A percentile compares a stretch with the other conserved stretches of the same genome.
Conservation (phyloP, 2,329 filamentous ascomycete genomes). For the Trichophaea hybrida region DNA sequence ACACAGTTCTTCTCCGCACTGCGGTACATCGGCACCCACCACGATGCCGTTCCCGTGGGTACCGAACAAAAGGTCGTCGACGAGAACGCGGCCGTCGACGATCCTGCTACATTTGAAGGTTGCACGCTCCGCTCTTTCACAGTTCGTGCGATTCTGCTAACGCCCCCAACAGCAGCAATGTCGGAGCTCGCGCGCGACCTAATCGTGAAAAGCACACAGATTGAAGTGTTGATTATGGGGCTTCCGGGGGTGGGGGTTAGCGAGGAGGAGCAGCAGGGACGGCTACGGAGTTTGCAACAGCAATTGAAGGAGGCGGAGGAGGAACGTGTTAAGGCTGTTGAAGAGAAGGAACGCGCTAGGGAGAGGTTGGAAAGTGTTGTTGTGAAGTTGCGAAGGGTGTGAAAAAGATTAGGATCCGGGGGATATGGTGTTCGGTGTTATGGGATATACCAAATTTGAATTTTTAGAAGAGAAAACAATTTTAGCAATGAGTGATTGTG, state of each 20-base stretch:
- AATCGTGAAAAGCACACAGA: conserved; percentile 68
- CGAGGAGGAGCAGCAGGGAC: conserved; percentile 58
- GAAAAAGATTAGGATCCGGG: conserved; percentile 29
- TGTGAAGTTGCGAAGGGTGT: conserved; percentile 43
- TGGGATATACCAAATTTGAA: not conserved
- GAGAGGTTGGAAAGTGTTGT: conserved; percentile 48
- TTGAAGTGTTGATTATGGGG: conserved; percentile 59
- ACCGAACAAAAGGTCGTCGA: conserved; percentile 35
- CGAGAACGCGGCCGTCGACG: conserved; percentile 17
- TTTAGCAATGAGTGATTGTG: not conserved
- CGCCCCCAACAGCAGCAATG: conserved; percentile 40
- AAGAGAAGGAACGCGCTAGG: conserved; percentile 48
- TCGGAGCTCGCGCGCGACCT: conserved; percentile 62
- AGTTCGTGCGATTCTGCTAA: not conserved
- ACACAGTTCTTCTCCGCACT: conserved; percentile 54
- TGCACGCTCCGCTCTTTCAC: not conserved
- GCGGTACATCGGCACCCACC: conserved; percentile 52
- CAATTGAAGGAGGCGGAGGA: conserved; percentile 49
- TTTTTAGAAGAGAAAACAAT: not conserved
- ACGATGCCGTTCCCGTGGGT: conserved; percentile 48
- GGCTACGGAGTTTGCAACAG: conserved; percentile 50
- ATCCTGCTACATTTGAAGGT: conserved; percentile 20
- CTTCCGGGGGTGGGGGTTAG: conserved; percentile 67
- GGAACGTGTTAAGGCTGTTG: conserved; percentile 47
- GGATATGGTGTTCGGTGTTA: not conserved